A percentile compares a stretch with the other conserved stretches of the same genome.
phyloP scores from a whole-genome alignment of 371 early-diverging fungal genomes.

The Rhizopus arrhizus region DNA sequence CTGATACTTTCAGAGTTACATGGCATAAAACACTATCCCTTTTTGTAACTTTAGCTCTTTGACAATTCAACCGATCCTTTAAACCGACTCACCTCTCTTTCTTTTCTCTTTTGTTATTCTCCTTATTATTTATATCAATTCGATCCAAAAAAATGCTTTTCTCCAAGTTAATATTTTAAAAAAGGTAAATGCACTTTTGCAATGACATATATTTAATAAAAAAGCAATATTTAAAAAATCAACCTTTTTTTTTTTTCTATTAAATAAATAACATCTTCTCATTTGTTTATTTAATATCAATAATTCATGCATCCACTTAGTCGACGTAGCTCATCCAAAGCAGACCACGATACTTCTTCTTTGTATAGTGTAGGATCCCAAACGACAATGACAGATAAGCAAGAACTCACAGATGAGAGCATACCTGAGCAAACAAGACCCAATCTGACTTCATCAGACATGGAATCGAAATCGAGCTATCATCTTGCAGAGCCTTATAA shows the following conservation, averaged over 20 bases:
- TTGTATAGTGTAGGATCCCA: slow-evolving; percentile 34
- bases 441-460: slow-evolving; percentile 8
- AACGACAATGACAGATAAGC: slow-evolving; percentile 32
- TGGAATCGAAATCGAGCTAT: slow-evolving; percentile 6
- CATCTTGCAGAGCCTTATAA: background rate
- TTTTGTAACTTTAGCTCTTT: background rate
- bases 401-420: background rate
- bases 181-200: background rate
- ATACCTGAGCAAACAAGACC: slow-evolving; percentile 7
- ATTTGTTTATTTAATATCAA: background rate
- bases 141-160: background rate
- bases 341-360: slow-evolving; percentile 16
- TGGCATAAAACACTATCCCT: background rate
- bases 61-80: background rate
- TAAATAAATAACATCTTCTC: background rate
- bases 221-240: background rate
- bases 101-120: background rate
- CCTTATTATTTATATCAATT: slow-evolving; percentile 5
- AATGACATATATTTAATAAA: slow-evolving; percentile 2
- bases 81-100: background rate
- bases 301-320: background rate
- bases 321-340: background rate
- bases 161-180: slow-evolving; percentile 1
- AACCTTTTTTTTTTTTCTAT: slow-evolving; percentile 2
- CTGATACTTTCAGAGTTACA: background rate